Conservation (phyloP, 371 early-diverging fungal genomes). For the Quaeritorhiza haematococci region DNA sequence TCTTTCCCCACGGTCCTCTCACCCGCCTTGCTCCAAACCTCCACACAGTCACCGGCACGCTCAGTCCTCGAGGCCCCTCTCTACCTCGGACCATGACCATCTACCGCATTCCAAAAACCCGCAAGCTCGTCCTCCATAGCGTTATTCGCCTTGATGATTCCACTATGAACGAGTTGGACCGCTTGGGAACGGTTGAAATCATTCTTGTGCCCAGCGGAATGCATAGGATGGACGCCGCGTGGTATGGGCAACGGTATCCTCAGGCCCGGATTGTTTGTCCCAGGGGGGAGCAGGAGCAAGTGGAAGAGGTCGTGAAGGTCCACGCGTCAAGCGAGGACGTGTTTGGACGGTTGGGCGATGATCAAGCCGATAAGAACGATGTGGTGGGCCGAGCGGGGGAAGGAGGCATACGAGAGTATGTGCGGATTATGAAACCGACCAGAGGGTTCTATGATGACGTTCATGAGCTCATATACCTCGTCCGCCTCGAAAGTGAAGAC, state of each 20-base stretch:
- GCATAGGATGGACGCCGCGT: background rate
- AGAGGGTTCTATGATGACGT: background rate
- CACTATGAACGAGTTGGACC: background rate
- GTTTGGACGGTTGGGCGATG: no score
- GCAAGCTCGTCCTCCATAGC: background rate
- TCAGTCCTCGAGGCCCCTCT: background rate
- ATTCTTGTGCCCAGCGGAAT: background rate
- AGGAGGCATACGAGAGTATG: background rate
- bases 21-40: background rate
- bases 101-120: background rate
- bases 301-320: background rate
- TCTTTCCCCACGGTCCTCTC: background rate
- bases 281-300: background rate
- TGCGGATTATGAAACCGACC: background rate
- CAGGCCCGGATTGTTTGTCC: background rate
- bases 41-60: background rate
- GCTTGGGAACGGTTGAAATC: background rate
- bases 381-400: background rate
- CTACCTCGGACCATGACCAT: background rate
- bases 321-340: background rate
- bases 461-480: background rate
- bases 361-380: background rate
- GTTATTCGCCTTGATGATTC: background rate
- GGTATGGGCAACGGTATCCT: background rate
- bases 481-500: background rate